Conservation (phyloP, 2,329 filamentous ascomycete species). For the Mycogone perniciosa region DNA sequence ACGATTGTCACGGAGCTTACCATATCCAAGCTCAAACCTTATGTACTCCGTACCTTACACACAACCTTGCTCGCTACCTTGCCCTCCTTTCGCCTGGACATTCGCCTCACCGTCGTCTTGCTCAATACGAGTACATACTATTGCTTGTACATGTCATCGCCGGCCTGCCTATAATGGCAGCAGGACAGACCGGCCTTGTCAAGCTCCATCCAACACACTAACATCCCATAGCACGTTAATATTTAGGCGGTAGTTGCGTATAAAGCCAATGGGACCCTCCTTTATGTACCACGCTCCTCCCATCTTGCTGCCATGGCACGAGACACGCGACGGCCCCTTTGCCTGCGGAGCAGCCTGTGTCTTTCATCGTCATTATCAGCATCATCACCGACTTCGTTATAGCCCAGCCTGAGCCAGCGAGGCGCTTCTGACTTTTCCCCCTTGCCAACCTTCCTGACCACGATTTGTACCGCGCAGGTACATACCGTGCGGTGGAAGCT, state of each 20-base stretch:
- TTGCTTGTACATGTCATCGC: background rate
- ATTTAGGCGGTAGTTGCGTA: conserved; percentile 22
- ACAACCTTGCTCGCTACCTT: background rate
- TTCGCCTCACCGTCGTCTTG: conserved; percentile 1
- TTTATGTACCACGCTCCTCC: conserved; percentile 19
- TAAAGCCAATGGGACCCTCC: conserved; percentile 35
- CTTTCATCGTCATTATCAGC: conserved; percentile 3
- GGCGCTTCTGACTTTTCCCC: background rate
- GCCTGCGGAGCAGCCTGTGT: conserved; percentile 28
- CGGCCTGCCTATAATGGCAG: conserved; percentile 6
- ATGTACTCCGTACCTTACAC: too few relatives aligned
- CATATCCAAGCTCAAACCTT: background rate
- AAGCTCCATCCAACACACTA: conserved; percentile 16
- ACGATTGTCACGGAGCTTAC: background rate
- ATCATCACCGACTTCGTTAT: background rate
- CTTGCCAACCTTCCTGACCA: background rate
- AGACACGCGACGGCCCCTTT: conserved; percentile 35
- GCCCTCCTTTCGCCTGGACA: conserved; percentile 1
- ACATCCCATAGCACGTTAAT: conserved; percentile 6
- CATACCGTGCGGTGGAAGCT: too few relatives aligned
- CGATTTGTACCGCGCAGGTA: background rate
- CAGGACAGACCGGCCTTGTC: conserved; percentile 8
- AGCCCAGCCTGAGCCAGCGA: background rate
- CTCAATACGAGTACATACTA: background rate
- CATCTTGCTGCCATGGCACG: conserved; percentile 35